phyloP scores from a whole-genome alignment of 352 stramenopile species.

The Pythium brachiatum region DNA sequence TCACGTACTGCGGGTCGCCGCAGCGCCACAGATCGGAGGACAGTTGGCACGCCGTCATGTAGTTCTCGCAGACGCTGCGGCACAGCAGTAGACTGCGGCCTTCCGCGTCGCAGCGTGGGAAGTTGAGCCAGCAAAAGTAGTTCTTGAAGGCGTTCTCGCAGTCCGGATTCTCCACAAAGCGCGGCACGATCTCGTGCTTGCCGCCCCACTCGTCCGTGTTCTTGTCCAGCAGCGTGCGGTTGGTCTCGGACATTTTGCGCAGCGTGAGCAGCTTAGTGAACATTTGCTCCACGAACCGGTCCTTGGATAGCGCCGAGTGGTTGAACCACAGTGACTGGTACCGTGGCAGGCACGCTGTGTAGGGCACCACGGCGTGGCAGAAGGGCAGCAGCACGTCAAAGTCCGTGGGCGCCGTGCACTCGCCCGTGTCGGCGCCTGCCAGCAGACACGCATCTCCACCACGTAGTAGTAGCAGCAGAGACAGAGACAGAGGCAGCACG shows the following conservation, averaged over 20 bases:
- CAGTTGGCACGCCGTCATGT: slow-evolving; percentile 85
- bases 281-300: slow-evolving; percentile 67
- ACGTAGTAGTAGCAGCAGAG: no score
- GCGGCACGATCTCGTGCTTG: slow-evolving; percentile 53
- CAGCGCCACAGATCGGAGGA: slow-evolving; percentile 87
- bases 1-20: slow-evolving; percentile 67
- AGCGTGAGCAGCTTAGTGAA: slow-evolving; percentile 57
- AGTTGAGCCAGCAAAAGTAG: slow-evolving; percentile 92
- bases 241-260: slow-evolving; percentile 66
- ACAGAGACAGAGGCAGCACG: no score
- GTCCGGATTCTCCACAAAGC: slow-evolving; percentile 84
- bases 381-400: slow-evolving; percentile 74
- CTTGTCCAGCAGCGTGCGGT: slow-evolving; percentile 47
- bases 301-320: slow-evolving; percentile 70
- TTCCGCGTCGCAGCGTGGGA: slow-evolving; percentile 87
- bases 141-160: slow-evolving; percentile 90
- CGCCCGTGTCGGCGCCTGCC: slow-evolving; percentile 57
- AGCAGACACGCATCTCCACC: slow-evolving; percentile 45
- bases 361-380: slow-evolving; percentile 64
- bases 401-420: slow-evolving; percentile 52
- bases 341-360: slow-evolving; percentile 66
- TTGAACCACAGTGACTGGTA: slow-evolving; percentile 80
- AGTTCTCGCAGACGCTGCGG: slow-evolving; percentile 90
- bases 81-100: slow-evolving; percentile 80
- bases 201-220: slow-evolving; percentile 72